Evolutionary conservation across 805 yeast genomes (phyloP), one percentile per base, ranked within the genome.

Genomic region (Wickerhamiella cacticola): DNA sequence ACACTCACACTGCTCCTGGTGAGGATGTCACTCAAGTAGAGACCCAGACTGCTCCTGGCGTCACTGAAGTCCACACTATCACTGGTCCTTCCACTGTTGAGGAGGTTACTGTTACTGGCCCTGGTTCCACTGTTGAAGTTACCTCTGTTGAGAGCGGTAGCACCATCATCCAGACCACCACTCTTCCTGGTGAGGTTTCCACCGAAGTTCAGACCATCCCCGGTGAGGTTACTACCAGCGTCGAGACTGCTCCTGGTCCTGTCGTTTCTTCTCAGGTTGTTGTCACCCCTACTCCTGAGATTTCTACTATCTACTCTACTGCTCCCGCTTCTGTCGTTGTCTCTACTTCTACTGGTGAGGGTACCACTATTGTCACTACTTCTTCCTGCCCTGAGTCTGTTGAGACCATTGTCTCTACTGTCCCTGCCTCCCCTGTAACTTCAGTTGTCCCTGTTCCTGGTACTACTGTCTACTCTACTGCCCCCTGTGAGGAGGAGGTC

Each of bases 61-160:
- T 12, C 13, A 25, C 33, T 10, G 24, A 28, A 15, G 7, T 22
- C 3, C 35, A 13, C 15, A 41, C 45, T 29, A 25, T 26, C 16
- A 41, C 45, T 28, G 45, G 45, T 23, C 29, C 42, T 16, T 6
- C n/a, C 8, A 9, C 29, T 22, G 18, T 22, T 39, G 29, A 9
- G 15, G 19, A 22, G 19, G 28, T 39, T n/a, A 42, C 39, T 22
- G 39, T 31, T 12, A 22, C 28, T 9, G 46, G 39, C 15, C 33
- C 34, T 9, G 47, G 47, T 25, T 25, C 47, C 19, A 39, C 48
- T 24, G 31, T 33, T 12, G 48, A 31, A 33, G 31, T 39, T 19
- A 38, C 45, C 12, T 13, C 36, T 5, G 35, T 36, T 13, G 24
- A 31, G 22, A 12, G 40, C 35, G 45, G 44, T 16, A 23, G 23